Base-by-base conservation (phyloP, 2,329 filamentous ascomycete genomes). In the Aphanoascus verrucosus region DNA sequence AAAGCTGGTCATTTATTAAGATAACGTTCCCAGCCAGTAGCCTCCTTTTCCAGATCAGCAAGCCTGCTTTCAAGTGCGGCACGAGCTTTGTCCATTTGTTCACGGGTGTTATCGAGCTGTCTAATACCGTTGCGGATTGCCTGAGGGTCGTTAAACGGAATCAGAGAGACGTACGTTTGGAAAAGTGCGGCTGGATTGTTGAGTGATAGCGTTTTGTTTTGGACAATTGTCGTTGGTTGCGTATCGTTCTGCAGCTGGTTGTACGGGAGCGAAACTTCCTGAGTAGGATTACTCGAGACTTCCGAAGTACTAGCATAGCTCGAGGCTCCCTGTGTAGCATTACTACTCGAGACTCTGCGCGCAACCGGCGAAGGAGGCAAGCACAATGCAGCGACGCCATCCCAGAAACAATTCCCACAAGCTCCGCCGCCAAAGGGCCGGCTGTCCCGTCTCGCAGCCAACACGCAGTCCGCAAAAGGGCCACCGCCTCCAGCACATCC, bases 391-490 rank as follows among this genome's bases (percentile, higher is more conserved):
- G 46, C 34, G 7, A n/a, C n/a, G 8, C 7, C 17, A 23, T 14
- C 23, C 46, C 32, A 49, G 17, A 38, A n/a, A 40, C 46, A 49
- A 17, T 49, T 49, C n/a, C 15, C 46, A 40, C 46, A 49, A 12
- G 15, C 32, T 1, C 46, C 46, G 19, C 9, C 3, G 14, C 34
- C 34, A 35, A 35, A 19, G 8, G 15, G 11, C 23, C 15, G 4
- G 31, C 17, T 17, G 7, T 37, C 28, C 2, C 5, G 14, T 11
- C 12, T 45, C 31, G 45, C 23, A 17, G 46, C 20, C 1, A 12
- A 8, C 5, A 49, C 46, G 19, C 46, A 49, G 3, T n/a, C 14
- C 11, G 3, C 17, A 49, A 49, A 40, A n/a, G 34, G 46, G 2
- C 46, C 46, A n/a, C 11, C 14, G 9, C 34, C 35, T 15, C 2